Conservation (phyloP, 192 early-diverging fungal genomes). For the Phycomyces blakesleeanus region DNA sequence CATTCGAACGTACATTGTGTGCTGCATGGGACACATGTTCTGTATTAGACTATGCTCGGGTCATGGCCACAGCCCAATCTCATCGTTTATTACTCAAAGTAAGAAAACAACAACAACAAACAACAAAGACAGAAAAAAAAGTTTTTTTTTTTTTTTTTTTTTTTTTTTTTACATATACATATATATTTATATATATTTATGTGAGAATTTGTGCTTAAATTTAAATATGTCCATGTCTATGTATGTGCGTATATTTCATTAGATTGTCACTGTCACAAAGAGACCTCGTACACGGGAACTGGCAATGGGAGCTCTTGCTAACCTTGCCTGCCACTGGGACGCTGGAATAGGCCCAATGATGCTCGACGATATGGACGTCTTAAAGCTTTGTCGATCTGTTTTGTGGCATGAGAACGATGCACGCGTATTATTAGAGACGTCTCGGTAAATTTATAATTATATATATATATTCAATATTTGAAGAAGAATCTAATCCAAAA, state of each 20-base stretch:
- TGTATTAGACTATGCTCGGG: constrained; percentile 23
- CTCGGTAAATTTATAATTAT: too few species aligned
- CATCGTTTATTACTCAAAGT: constrained; percentile 31
- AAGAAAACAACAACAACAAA: background rate
- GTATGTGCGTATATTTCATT: too few species aligned
- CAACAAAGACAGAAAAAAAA: too few species aligned
- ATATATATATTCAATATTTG: too few species aligned
- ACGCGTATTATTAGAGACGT: constrained; percentile 22
- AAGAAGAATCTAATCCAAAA: too few species aligned
- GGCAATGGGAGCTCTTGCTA: constrained; percentile 33
- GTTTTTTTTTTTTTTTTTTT: background rate
- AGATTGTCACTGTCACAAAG: constrained; percentile 28
- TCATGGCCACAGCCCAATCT: constrained; percentile 17
- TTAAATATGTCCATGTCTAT: too few species aligned
- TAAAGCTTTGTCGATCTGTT: constrained; percentile 18
- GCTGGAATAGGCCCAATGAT: constrained; percentile 18
- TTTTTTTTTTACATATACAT: background rate
- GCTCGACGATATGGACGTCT: constrained; percentile 28
- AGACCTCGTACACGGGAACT: constrained; percentile 32
- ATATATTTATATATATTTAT: background rate
- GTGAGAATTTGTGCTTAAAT: too few species aligned
- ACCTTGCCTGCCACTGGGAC: constrained; percentile 35
- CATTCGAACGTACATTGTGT: constrained; percentile 30
- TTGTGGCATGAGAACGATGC: constrained; percentile 30
- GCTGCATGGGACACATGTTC: constrained; percentile 31